A percentile compares a stretch with the other conserved stretches of the same genome.
These are phyloP conservation scores for Leccinum subgranulosum DNA, from an alignment of 768 basidiomycete genomes.

Conservation along the genomic window DNA sequence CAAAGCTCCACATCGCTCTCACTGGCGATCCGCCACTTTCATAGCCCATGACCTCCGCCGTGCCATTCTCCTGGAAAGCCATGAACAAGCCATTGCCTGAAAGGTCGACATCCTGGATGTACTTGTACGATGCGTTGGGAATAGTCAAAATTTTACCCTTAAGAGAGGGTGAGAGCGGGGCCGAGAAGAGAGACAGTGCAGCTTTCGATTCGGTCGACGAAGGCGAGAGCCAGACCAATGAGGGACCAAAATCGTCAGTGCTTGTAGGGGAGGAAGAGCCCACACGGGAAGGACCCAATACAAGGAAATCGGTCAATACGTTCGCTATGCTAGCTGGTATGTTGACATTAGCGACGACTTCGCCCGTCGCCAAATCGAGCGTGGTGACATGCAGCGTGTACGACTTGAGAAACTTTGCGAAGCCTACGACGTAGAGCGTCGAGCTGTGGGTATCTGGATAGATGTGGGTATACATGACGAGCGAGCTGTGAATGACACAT, in stretches of 20 bases:
- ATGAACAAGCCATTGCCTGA: constrained; percentile 56
- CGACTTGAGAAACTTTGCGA: constrained; percentile 40
- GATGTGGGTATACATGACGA: constrained; percentile 62
- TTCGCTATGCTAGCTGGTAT: constrained; percentile 50
- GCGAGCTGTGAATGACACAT: constrained; percentile 43
- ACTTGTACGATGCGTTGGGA: constrained; percentile 44
- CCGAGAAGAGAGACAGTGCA: constrained; percentile 22
- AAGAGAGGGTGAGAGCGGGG: constrained; percentile 51
- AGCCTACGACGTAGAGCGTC: constrained; percentile 55
- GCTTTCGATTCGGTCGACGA: constrained; percentile 10
- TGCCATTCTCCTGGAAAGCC: constrained; percentile 53
- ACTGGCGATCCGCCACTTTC: constrained; percentile 37
- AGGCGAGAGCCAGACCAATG: constrained; percentile 35
- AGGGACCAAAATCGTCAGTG: constrained; percentile 13
- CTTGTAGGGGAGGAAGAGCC: neutral
- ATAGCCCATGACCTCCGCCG: constrained; percentile 53
- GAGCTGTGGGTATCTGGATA: constrained; percentile 46
- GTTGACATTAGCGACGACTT: constrained; percentile 44
- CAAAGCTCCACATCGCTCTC: constrained; percentile 52
- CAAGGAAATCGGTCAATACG: constrained; percentile 35
- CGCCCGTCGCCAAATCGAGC: constrained; percentile 53
- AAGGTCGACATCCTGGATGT: constrained; percentile 62
- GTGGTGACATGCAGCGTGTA: constrained; percentile 68
- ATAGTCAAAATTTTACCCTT: constrained; percentile 43
- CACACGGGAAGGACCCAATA: constrained; percentile 27